Conservation (phyloP, 768 basidiomycete species). For the Serpula lacrymans region DNA sequence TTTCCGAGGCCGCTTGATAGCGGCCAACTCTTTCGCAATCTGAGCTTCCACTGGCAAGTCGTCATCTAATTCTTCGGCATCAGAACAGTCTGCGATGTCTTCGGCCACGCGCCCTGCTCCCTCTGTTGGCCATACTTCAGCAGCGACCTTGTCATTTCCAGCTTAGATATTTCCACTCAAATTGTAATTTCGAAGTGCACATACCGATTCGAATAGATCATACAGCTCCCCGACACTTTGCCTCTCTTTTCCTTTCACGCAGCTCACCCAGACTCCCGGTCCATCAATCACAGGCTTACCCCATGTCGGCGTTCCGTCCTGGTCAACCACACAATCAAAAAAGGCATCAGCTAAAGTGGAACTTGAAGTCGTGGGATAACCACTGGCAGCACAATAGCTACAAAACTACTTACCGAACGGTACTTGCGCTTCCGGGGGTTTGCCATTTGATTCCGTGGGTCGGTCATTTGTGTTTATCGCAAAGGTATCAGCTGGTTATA, state of each 20-base stretch:
- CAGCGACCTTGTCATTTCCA: conserved; percentile 51
- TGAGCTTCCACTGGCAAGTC: conserved; percentile 63
- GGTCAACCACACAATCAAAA: not conserved
- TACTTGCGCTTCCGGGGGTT: conserved; percentile 44
- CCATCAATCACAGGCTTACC: conserved; percentile 66
- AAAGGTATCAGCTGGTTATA: too few species aligned
- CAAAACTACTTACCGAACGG: conserved; percentile 38
- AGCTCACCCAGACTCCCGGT: conserved; percentile 84
- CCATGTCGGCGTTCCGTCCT: conserved; percentile 73
- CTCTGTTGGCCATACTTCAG: conserved; percentile 64
- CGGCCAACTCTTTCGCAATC: conserved; percentile 67
- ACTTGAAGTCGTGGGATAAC: not conserved
- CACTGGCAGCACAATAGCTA: not conserved
- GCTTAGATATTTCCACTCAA: conserved; percentile 5
- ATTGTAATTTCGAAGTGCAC: conserved; percentile 17
- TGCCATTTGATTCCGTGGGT: too few species aligned
- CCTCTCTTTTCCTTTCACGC: conserved; percentile 82
- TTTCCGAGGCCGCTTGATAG: conserved; percentile 62
- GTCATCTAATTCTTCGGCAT: conserved; percentile 32
- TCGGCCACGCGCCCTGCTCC: conserved; percentile 14
- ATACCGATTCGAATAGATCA: conserved; percentile 74
- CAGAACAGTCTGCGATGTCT: conserved; percentile 25
- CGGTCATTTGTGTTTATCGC: too few species aligned
- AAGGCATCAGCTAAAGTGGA: conserved; percentile 4
- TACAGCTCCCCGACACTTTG: conserved; percentile 73